Base-by-base conservation (phyloP, 129 eudicot genomes). In the Centaurea solstitialis region DNA sequence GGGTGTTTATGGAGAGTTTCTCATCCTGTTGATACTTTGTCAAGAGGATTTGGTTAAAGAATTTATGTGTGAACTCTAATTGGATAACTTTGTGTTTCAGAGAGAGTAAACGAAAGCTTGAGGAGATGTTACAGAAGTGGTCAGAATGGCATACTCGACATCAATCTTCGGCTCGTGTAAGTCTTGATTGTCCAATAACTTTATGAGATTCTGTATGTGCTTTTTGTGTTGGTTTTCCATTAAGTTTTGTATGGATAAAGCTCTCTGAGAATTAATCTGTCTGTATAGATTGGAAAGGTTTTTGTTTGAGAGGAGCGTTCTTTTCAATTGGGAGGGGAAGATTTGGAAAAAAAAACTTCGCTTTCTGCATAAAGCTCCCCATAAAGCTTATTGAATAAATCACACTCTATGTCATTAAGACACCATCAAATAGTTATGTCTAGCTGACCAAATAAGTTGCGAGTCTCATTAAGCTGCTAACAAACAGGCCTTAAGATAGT, bases 91-190 rank as follows among this genome's bases (percentile, higher is more conserved):
- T 81, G 57, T 76, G 64, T 81, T 62, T 38, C 93, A 95, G 99
- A 80, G 94, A 91, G 28, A 95, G 99, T 84, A 95, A 84, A 69
- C 84, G 43, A 69, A 95, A 92, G 89, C 97, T 95, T 61, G 97
- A 95, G 86, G 93, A 91, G 89, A 78, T 93, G 40, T 88, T 95
- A 76, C 94, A 89, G 78, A 87, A 89, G 70, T 95, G 99, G 99
- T 95, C 99, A 6, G 91, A 87, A 38, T 95, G 99, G 99, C 93
- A 91, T 89, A 82, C 88, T 43, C 84, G 84, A 53, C 88, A 86
- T 82, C 81, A 75, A 70, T 82, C 92, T 30, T 76, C 88, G 30
- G 81, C 86, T 75, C 68, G 57, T 77, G 97, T 93, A 86, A 82
- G 84, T 80, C 70, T 81, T 70, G 68, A 72, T 66, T 18, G n/a